Conservation (phyloP, 345 rosid genomes). For the Schrenkiella parvula region DNA sequence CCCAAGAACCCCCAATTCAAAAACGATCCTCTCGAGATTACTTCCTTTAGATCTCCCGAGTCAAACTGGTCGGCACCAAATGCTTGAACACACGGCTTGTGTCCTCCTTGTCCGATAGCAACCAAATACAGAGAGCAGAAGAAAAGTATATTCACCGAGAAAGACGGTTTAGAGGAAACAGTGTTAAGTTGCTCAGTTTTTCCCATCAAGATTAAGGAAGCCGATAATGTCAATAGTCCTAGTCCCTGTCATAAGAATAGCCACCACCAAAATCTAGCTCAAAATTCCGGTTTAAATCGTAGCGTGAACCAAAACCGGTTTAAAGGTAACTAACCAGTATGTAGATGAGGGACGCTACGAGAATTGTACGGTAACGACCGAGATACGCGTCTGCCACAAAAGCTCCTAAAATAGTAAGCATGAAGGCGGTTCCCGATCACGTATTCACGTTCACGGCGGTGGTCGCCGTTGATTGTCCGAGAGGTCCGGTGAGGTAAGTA, state of each 20-base stretch:
- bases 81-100: constrained; percentile 38
- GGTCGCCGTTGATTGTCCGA: constrained; percentile 41
- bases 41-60: constrained; percentile 19
- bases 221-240: constrained; percentile 57
- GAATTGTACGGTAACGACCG: constrained; percentile 51
- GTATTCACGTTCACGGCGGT: constrained; percentile 50
- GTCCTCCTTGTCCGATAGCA: constrained; percentile 32
- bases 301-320: not conserved
- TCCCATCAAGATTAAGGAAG: constrained; percentile 39
- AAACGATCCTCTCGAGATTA: constrained; percentile 25
- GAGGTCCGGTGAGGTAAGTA: constrained; percentile 43
- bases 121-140: constrained; percentile 33
- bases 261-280: not conserved
- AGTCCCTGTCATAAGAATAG: constrained; percentile 42
- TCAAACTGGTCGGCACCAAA: constrained; percentile 38
- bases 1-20: constrained; percentile 38
- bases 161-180: constrained; percentile 24
- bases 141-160: constrained; percentile 32
- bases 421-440: constrained; percentile 42
- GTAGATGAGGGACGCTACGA: constrained; percentile 39
- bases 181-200: constrained; percentile 30
- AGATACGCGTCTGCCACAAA: constrained; percentile 47
- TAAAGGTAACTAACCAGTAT: constrained; percentile 31
- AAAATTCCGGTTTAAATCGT: not conserved
- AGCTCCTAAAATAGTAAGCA: constrained; percentile 48